A percentile compares a stretch with the other conserved stretches of the same genome.
phyloP scores from a whole-genome alignment of 2,329 filamentous ascomycete species.

The Colletotrichum musae region DNA sequence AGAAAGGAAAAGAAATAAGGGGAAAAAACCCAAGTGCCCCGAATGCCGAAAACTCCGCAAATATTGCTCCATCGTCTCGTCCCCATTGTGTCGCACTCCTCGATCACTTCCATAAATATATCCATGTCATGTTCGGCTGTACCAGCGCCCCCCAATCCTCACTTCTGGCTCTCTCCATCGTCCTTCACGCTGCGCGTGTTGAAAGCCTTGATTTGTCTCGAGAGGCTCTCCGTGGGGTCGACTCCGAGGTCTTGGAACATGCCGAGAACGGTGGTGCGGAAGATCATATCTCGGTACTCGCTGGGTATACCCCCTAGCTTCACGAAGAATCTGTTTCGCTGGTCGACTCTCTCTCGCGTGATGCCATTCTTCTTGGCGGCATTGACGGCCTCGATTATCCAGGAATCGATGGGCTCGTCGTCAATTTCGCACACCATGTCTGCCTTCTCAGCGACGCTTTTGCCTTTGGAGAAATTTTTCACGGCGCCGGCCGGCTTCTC shows the following conservation, averaged over 20 bases:
- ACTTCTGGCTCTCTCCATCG: background rate
- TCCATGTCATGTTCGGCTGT: background rate
- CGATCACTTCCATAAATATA: background rate
- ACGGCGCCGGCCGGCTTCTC: background rate
- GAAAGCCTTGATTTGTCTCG: conserved; percentile 11
- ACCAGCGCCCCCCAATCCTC: background rate
- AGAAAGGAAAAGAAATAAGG: too few relatives aligned
- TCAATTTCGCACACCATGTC: background rate
- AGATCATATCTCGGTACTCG: conserved; percentile 1
- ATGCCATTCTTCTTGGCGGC: background rate
- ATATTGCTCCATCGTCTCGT: too few relatives aligned
- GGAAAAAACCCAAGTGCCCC: too few relatives aligned
- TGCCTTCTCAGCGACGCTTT: background rate
- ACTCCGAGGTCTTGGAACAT: background rate
- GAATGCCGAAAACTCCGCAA: too few relatives aligned
- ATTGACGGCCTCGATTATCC: conserved; percentile 8
- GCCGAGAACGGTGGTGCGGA: conserved; percentile 14
- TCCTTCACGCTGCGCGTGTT: background rate
- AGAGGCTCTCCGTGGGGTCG: background rate
- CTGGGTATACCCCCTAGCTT: background rate
- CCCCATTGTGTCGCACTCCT: background rate
- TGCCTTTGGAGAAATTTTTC: too few relatives aligned
- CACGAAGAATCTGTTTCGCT: conserved; percentile 14
- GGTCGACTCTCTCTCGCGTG: background rate
- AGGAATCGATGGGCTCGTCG: background rate